Base-by-base conservation (phyloP, 176 grass and related monocot species). In the Tillandsia fasciculata region DNA sequence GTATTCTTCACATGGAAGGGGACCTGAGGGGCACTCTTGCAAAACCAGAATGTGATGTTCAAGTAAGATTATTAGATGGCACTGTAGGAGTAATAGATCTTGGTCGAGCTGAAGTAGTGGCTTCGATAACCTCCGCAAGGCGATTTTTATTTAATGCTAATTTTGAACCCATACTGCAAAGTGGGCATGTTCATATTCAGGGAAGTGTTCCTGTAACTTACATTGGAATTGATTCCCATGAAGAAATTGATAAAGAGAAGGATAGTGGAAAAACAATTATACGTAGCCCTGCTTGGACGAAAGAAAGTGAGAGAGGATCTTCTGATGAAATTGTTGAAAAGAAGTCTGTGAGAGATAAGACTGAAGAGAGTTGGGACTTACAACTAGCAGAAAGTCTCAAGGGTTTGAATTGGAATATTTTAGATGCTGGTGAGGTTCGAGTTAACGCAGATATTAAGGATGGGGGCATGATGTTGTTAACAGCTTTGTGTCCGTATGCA, bases 1-100 rank as follows among this genome's bases (percentile, higher is more conserved):
- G 94, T 63, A 97, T 97, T 83, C 79, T 97, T 66, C 94, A 97
- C 71, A 97, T 97, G 94, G 94, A 97, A 79, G 94, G 94, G 56
- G 94, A 97, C 85, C 76, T 97, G 77, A 87, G 72, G 74, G 94
- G 93, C 58, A 92, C 81, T 87, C 86, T 92, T 66, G 79, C 86
- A 63, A 92, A 83, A 69, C 93, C 93, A 50, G 93, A 97, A 70
- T 97, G 93, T 85, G 93, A 97, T 87, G 81, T 97, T 82, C 86
- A 92, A 87, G 85, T 97, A 75, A 88, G 93, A 71, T 77, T 97
- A 64, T 85, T 97, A 70, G 93, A 97, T 83, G 93, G 93, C 13
- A 79, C 84, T 59, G 76, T 97, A 64, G 93, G 89, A 63, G 93
- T 89, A 22, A 90, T 97, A 78, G 93, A 97, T 87, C 86, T 97